Evolutionary conservation across 257 asterid species (phyloP).

Genomic region (Nicotiana paniculata): DNA sequence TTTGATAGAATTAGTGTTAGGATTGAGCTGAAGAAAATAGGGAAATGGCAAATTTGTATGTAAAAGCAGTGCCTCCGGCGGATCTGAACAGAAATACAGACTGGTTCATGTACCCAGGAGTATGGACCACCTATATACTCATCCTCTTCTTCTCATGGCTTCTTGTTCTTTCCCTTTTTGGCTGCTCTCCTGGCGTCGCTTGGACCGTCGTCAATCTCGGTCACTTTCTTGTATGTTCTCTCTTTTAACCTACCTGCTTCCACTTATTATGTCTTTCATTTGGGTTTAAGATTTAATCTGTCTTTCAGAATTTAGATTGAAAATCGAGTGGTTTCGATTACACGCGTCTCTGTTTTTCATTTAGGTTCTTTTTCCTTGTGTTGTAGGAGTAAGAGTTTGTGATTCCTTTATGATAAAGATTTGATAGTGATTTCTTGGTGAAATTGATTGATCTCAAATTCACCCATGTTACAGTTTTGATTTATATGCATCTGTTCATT

Average conservation of each 20-base stretch:
- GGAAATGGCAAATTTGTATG: conserved; percentile 69
- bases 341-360: background rate
- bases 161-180: conserved; percentile 62
- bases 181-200: conserved; percentile 85
- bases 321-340: background rate
- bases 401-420: background rate
- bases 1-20: background rate
- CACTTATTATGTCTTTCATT: background rate
- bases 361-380: background rate
- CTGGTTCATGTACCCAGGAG: conserved; percentile 96
- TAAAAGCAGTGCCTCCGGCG: conserved; percentile 69
- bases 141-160: conserved; percentile 87
- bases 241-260: background rate
- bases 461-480: background rate
- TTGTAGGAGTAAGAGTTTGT: background rate
- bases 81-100: conserved; percentile 95
- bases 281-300: background rate
- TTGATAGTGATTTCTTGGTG: background rate
- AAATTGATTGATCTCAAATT: background rate
- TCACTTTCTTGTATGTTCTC: conserved; percentile 39
- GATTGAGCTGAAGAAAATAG: background rate
- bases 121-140: conserved; percentile 87
- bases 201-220: conserved; percentile 84
- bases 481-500: background rate
- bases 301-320: background rate